Evolutionary conservation across 805 yeast genomes (phyloP).

Genomic region (Wickerhamomyces bovis): DNA sequence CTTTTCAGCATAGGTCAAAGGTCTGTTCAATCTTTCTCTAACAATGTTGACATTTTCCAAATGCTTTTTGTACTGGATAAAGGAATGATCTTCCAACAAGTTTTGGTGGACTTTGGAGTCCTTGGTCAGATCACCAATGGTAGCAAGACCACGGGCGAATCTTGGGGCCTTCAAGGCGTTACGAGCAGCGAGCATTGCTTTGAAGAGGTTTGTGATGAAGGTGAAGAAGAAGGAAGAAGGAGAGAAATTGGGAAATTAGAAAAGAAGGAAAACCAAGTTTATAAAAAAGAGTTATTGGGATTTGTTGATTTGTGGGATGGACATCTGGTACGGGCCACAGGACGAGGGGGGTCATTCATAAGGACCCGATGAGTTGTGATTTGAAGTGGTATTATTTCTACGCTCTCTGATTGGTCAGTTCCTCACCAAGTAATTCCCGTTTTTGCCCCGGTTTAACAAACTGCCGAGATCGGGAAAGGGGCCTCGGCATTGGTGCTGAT

Average conservation of each 20-base stretch:
- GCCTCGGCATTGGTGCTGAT: too few species aligned
- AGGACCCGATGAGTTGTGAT: background rate
- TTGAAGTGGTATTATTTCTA: background rate
- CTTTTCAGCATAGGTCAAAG: constrained; percentile 93
- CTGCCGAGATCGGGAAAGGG: too few species aligned
- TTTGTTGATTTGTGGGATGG: background rate
- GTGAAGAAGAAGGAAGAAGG: background rate
- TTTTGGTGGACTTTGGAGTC: constrained; percentile 79
- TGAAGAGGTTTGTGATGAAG: background rate
- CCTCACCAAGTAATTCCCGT: too few species aligned
- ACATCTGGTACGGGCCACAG: background rate
- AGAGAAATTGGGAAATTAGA: background rate
- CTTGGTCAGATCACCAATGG: constrained; percentile 35
- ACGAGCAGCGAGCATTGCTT: constrained; percentile 9
- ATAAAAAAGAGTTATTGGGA: background rate
- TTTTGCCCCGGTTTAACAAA: background rate
- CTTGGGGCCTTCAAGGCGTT: constrained; percentile 14
- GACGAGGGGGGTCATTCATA: background rate
- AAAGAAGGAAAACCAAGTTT: too few species aligned
- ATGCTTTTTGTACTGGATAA: constrained; percentile 87
- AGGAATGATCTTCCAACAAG: constrained; percentile 75
- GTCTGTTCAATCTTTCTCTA: constrained; percentile 74
- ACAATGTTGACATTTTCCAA: constrained; percentile 84
- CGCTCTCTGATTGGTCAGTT: background rate
- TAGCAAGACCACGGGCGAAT: constrained; percentile 34